Evolutionary conservation across 306 rosid genomes (phyloP).

Genomic region (Lagenaria siceraria): DNA sequence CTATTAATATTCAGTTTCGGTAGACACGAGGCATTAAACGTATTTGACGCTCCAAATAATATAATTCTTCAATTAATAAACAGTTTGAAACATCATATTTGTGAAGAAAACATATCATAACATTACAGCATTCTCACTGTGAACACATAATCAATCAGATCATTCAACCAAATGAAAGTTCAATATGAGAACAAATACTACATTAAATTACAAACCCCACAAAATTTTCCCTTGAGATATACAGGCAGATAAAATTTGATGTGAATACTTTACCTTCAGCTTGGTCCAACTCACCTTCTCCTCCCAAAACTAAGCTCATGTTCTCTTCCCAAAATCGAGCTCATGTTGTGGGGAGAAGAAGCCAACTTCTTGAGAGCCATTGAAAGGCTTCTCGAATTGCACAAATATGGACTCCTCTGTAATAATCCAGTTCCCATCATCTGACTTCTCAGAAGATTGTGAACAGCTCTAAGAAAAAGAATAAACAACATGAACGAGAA

Average conservation of each 20-base stretch:
- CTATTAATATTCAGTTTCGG: too few relatives aligned
- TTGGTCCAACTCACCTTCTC: too few relatives aligned
- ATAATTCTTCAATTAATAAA: too few relatives aligned
- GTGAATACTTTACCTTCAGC: neutral
- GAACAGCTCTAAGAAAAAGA: slow-evolving; percentile 43
- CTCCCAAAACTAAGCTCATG: neutral
- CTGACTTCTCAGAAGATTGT: slow-evolving; percentile 17
- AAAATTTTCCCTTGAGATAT: slow-evolving; percentile 47
- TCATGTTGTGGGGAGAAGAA: neutral
- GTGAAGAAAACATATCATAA: neutral
- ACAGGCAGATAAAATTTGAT: neutral
- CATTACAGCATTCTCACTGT: neutral
- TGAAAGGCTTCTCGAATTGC: slow-evolving; percentile 40
- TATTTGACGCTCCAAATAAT: too few relatives aligned
- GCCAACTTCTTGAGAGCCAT: neutral
- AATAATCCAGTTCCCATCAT: slow-evolving; percentile 39
- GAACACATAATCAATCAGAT: neutral
- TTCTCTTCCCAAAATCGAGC: neutral
- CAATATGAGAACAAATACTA: slow-evolving; percentile 17
- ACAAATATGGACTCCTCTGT: slow-evolving; percentile 54
- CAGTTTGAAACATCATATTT: neutral
- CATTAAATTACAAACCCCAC: slow-evolving; percentile 55
- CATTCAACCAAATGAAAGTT: neutral
- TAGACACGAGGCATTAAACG: too few relatives aligned
- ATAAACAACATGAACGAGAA: neutral